These are phyloP conservation scores for Handroanthus guayacan DNA, from an alignment of 257 asterid species.

Conservation along the genomic window DNA sequence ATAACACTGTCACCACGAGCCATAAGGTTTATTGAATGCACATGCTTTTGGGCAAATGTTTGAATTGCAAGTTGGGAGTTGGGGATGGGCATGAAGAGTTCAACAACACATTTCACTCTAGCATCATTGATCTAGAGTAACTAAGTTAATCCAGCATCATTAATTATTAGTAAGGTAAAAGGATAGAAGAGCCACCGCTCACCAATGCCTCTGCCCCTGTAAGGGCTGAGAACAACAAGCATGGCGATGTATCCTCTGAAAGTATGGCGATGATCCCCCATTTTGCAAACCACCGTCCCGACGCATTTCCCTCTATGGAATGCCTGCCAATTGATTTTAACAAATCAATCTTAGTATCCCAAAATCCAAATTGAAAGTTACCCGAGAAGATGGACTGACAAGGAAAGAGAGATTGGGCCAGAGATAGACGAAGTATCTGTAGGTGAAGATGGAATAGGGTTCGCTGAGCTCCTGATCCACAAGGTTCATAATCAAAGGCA, in stretches of 20 bases:
- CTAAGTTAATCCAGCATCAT: neutral
- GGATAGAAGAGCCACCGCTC: constrained; percentile 1
- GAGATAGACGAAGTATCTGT: constrained; percentile 95
- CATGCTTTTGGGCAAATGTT: neutral
- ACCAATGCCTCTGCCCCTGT: constrained; percentile 94
- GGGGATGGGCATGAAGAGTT: neutral
- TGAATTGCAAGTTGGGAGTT: too few species aligned
- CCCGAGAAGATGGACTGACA: constrained; percentile 43
- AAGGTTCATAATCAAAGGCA: constrained; percentile 93
- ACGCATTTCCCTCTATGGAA: constrained; percentile 86
- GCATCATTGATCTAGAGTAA: neutral
- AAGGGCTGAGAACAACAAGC: constrained; percentile 90
- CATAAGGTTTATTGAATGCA: neutral
- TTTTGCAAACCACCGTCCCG: constrained; percentile 95
- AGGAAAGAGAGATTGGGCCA: constrained; percentile 96
- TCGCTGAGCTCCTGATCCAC: constrained; percentile 97
- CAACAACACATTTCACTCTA: constrained; percentile 8
- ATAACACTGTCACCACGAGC: neutral
- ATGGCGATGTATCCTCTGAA: constrained; percentile 94
- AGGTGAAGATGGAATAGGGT: constrained; percentile 97
- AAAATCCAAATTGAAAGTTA: neutral
- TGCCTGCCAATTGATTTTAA: constrained; percentile 51
- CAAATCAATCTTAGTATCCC: neutral
- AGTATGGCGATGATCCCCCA: constrained; percentile 94
- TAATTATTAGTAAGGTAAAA: neutral